Evolutionary conservation across 371 early-diverging fungal genomes (phyloP).

Genomic region (Gilbertella persicaria): DNA sequence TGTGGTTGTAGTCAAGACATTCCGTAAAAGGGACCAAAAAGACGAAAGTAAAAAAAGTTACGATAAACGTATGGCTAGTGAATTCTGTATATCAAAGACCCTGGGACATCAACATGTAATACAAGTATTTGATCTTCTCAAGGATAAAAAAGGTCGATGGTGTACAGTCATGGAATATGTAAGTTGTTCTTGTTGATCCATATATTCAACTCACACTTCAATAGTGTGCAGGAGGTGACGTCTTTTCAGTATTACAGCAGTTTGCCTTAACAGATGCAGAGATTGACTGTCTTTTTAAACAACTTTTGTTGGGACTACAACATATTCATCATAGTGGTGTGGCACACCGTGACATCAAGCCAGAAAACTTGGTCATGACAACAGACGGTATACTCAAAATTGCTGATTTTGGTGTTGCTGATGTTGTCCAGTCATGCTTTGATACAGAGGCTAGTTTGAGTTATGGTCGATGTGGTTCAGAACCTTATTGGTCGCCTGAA

Average conservation of each 20-base stretch:
- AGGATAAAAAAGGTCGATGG: constrained; percentile 51
- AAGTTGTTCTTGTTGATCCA: constrained; percentile 5
- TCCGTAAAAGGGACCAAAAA: constrained; percentile 41
- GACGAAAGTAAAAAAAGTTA: constrained; percentile 60
- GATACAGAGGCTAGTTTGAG: constrained; percentile 64
- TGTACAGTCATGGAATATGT: constrained; percentile 68
- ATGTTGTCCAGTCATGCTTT: constrained; percentile 87
- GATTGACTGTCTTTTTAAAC: constrained; percentile 69
- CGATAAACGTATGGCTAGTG: constrained; percentile 65
- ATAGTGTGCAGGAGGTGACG: constrained; percentile 63
- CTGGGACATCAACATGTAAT: constrained; percentile 70
- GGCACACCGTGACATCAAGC: constrained; percentile 81
- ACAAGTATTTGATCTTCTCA: constrained; percentile 66
- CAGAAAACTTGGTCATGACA: constrained; percentile 92
- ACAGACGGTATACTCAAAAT: constrained; percentile 82
- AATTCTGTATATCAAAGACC: constrained; percentile 70
- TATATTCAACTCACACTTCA: too few species aligned
- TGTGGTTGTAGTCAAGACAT: constrained; percentile 51
- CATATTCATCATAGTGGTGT: constrained; percentile 97
- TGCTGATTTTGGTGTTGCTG: constrained; percentile 96
- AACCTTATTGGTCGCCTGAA: constrained; percentile 91
- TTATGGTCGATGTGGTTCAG: constrained; percentile 79
- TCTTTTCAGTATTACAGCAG: constrained; percentile 50
- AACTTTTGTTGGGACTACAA: constrained; percentile 90
- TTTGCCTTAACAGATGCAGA: constrained; percentile 43